Evolutionary conservation across 768 basidiomycete species (phyloP).

Genomic region (Suillus weaverae): DNA sequence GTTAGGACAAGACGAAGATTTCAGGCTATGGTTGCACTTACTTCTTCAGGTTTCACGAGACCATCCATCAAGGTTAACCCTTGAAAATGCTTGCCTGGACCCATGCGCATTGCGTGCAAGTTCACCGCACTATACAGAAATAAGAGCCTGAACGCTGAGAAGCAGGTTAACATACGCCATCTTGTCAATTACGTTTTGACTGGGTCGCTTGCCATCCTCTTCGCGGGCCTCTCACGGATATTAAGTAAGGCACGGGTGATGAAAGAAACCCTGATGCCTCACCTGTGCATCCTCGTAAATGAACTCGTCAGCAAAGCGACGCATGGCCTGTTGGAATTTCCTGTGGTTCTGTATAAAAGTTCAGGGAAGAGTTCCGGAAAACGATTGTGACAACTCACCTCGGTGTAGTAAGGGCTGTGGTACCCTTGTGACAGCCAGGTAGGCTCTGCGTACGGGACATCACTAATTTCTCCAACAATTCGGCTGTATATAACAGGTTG

Average conservation of each 20-base stretch:
- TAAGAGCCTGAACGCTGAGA: not conserved
- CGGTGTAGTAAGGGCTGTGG: constrained; percentile 69
- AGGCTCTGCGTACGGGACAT: constrained; percentile 87
- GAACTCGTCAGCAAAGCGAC: constrained; percentile 68
- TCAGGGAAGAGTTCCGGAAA: constrained; percentile 9
- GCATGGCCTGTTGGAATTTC: constrained; percentile 44
- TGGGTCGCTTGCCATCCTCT: constrained; percentile 87
- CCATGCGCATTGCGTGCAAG: constrained; percentile 88
- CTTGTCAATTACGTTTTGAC: constrained; percentile 70
- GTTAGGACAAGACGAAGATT: constrained; percentile 8
- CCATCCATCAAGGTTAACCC: constrained; percentile 76
- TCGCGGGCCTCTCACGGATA: constrained; percentile 54
- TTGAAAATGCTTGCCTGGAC: constrained; percentile 84
- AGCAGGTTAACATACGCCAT: constrained; percentile 59
- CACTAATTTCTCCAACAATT: constrained; percentile 58
- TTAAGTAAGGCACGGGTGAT: constrained; percentile 22
- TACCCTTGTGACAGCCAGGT: constrained; percentile 75
- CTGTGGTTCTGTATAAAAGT: constrained; percentile 44
- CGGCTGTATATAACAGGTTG: constrained; percentile 50
- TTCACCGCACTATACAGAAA: constrained; percentile 51
- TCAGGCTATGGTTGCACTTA: constrained; percentile 23
- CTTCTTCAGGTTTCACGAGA: constrained; percentile 73
- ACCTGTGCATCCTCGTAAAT: constrained; percentile 47
- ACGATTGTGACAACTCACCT: constrained; percentile 38
- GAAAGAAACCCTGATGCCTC: constrained; percentile 7